A percentile compares a stretch with the other conserved stretches of the same genome.
Evolutionary conservation across 2,329 filamentous ascomycete species (phyloP).

Genomic region (Ceratocystis cacaofunesta): DNA sequence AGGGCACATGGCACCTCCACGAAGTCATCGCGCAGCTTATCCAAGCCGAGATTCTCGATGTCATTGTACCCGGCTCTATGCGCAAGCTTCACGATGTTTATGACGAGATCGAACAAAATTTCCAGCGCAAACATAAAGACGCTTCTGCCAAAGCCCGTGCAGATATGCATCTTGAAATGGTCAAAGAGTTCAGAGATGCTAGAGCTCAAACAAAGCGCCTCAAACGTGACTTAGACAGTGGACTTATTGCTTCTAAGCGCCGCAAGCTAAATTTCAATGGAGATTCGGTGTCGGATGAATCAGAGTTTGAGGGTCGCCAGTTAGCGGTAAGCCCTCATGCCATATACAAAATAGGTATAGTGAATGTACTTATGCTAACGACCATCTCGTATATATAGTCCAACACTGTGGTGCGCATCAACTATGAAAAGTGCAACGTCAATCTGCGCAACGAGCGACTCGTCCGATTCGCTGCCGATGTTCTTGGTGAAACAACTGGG

Average conservation of each 20-base stretch:
- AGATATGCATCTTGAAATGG: constrained; percentile 43
- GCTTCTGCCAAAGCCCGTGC: constrained; percentile 46
- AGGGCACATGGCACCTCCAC: constrained; percentile 35
- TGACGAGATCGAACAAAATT: constrained; percentile 47
- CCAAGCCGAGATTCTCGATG: constrained; percentile 51
- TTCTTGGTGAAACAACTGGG: constrained; percentile 58
- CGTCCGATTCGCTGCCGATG: constrained; percentile 53
- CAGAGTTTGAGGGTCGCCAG: constrained; percentile 30
- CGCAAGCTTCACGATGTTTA: constrained; percentile 46
- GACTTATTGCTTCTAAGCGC: constrained; percentile 32
- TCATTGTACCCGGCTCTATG: constrained; percentile 42
- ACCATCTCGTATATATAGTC: constrained; percentile 32
- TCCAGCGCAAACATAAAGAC: constrained; percentile 35
- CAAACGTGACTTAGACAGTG: constrained; percentile 37
- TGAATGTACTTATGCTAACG: constrained; percentile 21
- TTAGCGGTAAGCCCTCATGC: constrained; percentile 36
- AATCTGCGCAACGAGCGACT: constrained; percentile 68
- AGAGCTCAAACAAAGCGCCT: constrained; percentile 36
- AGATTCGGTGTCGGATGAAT: constrained; percentile 23
- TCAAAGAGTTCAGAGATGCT: constrained; percentile 37
- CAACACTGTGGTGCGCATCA: constrained; percentile 61
- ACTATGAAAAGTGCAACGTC: constrained; percentile 72
- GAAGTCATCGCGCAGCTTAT: constrained; percentile 40
- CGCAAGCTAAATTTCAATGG: constrained; percentile 39
- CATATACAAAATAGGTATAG: background rate